Conservation (phyloP, 164 flowering plant species). For the Vitis vinifera region DNA sequence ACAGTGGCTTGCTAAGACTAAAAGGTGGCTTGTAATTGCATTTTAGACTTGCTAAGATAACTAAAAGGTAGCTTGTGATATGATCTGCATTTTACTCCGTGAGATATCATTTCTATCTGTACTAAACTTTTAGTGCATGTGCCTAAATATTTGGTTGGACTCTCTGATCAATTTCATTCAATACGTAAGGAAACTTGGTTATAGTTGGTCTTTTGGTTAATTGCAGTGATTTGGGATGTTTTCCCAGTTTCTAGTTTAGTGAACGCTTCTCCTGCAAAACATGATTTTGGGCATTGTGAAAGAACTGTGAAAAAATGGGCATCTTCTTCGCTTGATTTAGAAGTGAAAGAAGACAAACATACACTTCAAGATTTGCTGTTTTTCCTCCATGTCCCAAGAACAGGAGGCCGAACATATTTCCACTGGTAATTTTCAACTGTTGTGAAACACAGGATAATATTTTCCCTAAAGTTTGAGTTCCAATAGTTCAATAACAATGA, state of each 20-base stretch:
- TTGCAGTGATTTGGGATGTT: neutral
- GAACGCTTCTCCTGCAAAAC: conserved; percentile 27
- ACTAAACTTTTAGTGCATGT: no score
- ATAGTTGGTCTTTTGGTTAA: neutral
- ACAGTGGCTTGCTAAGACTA: neutral
- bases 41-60: no score
- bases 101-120: no score
- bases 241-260: conserved; percentile 28
- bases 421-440: conserved; percentile 57
- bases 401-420: conserved; percentile 92
- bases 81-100: no score
- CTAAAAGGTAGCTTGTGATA: no score
- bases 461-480: neutral
- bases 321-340: conserved; percentile 48
- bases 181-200: neutral
- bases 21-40: no score
- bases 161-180: neutral
- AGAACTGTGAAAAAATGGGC: conserved; percentile 73
- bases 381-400: conserved; percentile 95
- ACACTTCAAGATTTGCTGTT: conserved; percentile 71
- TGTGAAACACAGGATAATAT: neutral
- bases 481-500: neutral
- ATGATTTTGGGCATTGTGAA: conserved; percentile 63
- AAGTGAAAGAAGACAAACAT: conserved; percentile 57
- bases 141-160: no score